Conservation (phyloP, 2,329 filamentous ascomycete genomes). For the Claviceps sp. region DNA sequence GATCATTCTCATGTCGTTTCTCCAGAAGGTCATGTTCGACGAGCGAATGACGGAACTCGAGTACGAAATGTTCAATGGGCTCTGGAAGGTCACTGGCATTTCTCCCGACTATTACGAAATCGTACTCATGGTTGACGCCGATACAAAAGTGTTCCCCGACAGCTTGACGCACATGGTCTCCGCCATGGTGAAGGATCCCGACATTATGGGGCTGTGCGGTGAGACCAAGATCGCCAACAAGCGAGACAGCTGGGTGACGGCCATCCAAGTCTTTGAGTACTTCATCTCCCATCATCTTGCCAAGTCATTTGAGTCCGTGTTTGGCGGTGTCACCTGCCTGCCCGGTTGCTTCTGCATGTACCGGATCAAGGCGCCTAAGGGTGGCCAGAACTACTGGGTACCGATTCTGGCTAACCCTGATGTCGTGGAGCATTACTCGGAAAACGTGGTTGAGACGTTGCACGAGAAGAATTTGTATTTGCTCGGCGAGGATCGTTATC, state of each 20-base stretch:
- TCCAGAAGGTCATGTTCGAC: constrained; percentile 99
- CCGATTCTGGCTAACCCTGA: constrained; percentile 97
- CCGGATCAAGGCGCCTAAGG: constrained; percentile 97
- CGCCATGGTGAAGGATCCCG: constrained; percentile 97
- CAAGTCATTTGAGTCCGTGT: constrained; percentile 96
- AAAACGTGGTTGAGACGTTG: constrained; percentile 95
- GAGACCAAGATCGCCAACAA: constrained; percentile 99
- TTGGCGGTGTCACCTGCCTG: constrained; percentile 96
- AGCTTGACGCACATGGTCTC: constrained; percentile 97
- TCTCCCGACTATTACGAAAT: constrained; percentile 97
- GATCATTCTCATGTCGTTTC: constrained; percentile 97
- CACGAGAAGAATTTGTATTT: constrained; percentile 95
- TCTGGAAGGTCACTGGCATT: constrained; percentile 98
- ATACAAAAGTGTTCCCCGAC: constrained; percentile 98
- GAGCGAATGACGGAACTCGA: constrained; percentile 99
- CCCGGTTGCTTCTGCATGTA: constrained; percentile 99
- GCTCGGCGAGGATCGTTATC: constrained; percentile 85
- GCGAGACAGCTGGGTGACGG: constrained; percentile 82
- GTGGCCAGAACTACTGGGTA: constrained; percentile 98
- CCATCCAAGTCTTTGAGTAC: constrained; percentile 99
- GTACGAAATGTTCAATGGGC: constrained; percentile 98
- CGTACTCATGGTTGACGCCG: constrained; percentile 97
- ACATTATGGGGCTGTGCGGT: constrained; percentile 97
- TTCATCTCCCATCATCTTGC: constrained; percentile 96
- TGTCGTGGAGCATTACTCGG: constrained; percentile 97